Evolutionary conservation across 1,284 basidiomycete genomes (phyloP).

Genomic region (Tremellales sp.): DNA sequence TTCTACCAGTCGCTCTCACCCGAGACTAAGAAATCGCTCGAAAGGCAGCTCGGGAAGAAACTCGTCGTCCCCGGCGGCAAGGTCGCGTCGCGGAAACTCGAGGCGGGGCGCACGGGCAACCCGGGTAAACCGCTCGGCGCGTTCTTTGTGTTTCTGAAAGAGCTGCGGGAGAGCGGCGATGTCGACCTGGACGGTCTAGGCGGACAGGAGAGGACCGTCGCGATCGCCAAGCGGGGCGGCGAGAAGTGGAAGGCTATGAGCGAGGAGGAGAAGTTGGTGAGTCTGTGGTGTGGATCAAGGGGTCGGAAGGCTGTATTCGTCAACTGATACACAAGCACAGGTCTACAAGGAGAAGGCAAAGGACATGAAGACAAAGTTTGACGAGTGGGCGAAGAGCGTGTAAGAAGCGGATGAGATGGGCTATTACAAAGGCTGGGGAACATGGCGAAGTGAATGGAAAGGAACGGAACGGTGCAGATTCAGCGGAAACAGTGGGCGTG

Average conservation of each 20-base stretch:
- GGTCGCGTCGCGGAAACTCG: conserved; percentile 10
- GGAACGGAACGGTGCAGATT: too few relatives aligned
- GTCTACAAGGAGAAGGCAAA: conserved; percentile 2
- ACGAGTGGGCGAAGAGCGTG: conserved; percentile 1
- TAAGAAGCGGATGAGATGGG: too few relatives aligned
- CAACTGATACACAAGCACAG: neutral
- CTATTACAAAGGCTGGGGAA: too few relatives aligned
- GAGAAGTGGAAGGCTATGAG: conserved; percentile 29
- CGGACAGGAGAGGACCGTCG: conserved; percentile 1
- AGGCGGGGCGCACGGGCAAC: conserved; percentile 21
- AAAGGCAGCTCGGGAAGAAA: conserved; percentile 24
- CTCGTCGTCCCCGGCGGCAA: conserved; percentile 26
- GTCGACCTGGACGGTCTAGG: neutral
- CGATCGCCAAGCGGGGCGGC: conserved; percentile 22
- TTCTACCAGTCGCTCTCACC: conserved; percentile 25
- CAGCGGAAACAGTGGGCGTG: too few relatives aligned
- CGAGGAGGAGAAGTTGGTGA: conserved; percentile 32
- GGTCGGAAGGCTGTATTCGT: neutral
- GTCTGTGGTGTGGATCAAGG: conserved; percentile 8
- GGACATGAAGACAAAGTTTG: neutral
- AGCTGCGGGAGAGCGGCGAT: conserved; percentile 5
- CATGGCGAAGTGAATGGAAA: too few relatives aligned
- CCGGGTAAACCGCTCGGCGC: conserved; percentile 28
- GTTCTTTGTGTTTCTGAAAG: conserved; percentile 30
- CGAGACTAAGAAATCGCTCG: conserved; percentile 21